Evolutionary conservation across 1,284 basidiomycete genomes (phyloP), one percentile per base, ranked within the genome.

Genomic region (Trametes polyzona): DNA sequence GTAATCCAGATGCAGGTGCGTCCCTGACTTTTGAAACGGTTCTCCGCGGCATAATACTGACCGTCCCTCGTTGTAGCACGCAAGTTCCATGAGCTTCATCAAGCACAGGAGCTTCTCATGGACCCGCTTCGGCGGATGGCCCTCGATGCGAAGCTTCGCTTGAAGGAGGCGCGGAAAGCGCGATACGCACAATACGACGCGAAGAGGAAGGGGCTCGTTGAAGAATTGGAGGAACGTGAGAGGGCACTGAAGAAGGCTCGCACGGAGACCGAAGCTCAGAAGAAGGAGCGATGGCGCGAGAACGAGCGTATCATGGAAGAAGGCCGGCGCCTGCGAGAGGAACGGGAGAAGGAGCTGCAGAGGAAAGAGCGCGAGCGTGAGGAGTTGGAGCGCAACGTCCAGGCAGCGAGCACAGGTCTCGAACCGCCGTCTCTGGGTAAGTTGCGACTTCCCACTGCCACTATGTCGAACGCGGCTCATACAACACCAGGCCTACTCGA

Each of bases 11-110:
- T 75, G 91, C 90, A 71, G 86, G 88, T 84, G 58, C 57, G 76
- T 65, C 8, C 21, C n/a, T 4, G 3, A n/a, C 0, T 32, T 21
- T n/a, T n/a, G n/a, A 27, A 4, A 16, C n/a, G 9, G 5, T 32
- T 14, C 14, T 2, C 16, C 1, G 10, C 7, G 11, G 10, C 2
- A 10, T 12, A 32, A 14, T 48, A 29, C 46, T 51, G 6, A 41
- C 24, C 3, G n/a, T n/a, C 27, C 2, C 3, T 16, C 21, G 47
- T 19, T 51, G 17, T 65, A 81, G 92, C 91, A 3, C 81, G 85
- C 52, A 92, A 92, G 70, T 97, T 97, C 71, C 92, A 96, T 70
- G 86, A 90, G 59, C 84, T 98, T 52, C 93, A 90, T 49, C 82
- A 91, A 55, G 90, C 95, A 0, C 91, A 93, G 62, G 91, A 94